Conservation (phyloP, 495 filamentous ascomycete species). For the Elasticomyces elasticus region DNA sequence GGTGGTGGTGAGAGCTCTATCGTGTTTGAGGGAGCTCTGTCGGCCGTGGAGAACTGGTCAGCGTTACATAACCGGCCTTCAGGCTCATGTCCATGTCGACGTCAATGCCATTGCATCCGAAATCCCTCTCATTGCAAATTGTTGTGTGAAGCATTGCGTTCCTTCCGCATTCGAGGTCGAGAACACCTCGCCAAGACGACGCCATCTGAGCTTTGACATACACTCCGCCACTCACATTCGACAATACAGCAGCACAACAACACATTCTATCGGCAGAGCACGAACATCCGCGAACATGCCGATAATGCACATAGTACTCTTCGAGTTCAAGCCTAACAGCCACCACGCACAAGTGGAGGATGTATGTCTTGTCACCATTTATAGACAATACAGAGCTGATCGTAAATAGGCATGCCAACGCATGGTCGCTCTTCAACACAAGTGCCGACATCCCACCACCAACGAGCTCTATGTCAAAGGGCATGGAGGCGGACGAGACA, state of each 20-base stretch:
- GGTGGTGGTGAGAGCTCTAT: not conserved
- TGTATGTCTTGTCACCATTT: slow-evolving; percentile 32
- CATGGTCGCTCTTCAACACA: slow-evolving; percentile 31
- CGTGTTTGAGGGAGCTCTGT: not conserved
- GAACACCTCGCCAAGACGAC: not conserved
- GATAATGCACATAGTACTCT: slow-evolving; percentile 52
- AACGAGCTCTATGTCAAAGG: slow-evolving; percentile 50
- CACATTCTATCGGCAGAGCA: not conserved
- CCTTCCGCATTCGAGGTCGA: not conserved
- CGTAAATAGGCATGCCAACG: slow-evolving; percentile 32
- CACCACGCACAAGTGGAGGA: slow-evolving; percentile 36
- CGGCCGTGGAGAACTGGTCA: not conserved
- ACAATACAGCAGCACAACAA: not conserved
- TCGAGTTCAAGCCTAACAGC: slow-evolving; percentile 47
- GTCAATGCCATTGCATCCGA: not conserved
- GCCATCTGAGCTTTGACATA: not conserved
- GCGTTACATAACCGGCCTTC: not conserved
- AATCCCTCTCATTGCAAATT: not conserved
- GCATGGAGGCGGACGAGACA: slow-evolving; percentile 50
- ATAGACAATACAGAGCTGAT: not conserved
- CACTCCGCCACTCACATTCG: not conserved
- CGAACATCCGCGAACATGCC: slow-evolving; percentile 32
- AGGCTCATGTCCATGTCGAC: not conserved
- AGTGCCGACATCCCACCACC: slow-evolving; percentile 41
- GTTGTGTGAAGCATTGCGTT: not conserved